Base-by-base conservation (phyloP, 805 yeast species). In the Candida easanensis region DNA sequence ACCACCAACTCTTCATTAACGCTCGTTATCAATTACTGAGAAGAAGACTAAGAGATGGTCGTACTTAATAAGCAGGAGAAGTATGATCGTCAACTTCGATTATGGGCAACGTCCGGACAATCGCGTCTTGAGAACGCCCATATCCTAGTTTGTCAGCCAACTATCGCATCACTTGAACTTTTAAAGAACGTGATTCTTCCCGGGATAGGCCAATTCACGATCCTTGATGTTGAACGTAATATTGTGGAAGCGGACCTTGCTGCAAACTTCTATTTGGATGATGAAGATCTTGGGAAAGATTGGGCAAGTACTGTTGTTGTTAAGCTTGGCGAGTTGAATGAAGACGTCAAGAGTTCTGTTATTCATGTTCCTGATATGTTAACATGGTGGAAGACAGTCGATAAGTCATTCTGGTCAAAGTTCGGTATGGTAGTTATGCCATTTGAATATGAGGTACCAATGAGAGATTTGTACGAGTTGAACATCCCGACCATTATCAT, bases 61-160 rank as follows among this genome's bases (percentile, higher is more conserved):
- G 18, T 19, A 30, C 8, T 50, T 43, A 48, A 33, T 49, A 75
- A 68, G 42, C 62, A 61, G 53, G 69, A 70, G 38, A 80, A 80
- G 48, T 89, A 87, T 58, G 97, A 90, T 62, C 73, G 99, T 30
- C 98, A 91, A 59, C 66, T 91, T 45, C 74, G 97, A 28, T 66
- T 91, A 14, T 91, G 98, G 98, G 89, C 87, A 1, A 56, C 74
- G 0, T 62, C 72, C 10, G 99, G 97, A 3, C 99, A 91, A 56
- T 45, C 61, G 4, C 66, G 70, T 6, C 68, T 91, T 15, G 77
- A 77, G 25, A 54, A 58, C 2, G 68, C 90, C 0, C 79, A 74
- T 42, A 70, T 89, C 3, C 76, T 88, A 42, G 61, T 88, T 3
- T 53, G 88, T 3, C 77, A 79, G 35, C 79, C 80, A 5, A 68